These are phyloP conservation scores for Adenanthera pavonina DNA, from an alignment of 306 rosid species.

Conservation along the genomic window DNA sequence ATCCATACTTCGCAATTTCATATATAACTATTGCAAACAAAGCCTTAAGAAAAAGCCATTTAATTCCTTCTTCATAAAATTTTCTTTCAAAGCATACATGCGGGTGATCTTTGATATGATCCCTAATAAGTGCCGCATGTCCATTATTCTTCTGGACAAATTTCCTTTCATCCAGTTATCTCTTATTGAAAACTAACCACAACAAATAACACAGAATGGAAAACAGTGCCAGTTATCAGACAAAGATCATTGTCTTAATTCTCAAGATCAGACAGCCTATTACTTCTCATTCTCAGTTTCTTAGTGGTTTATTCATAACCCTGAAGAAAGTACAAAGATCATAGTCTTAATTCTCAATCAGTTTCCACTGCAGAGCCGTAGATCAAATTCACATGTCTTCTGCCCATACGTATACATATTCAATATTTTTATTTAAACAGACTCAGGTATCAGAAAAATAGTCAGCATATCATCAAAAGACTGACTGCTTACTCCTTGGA, in stretches of 20 bases:
- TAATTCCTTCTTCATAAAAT: neutral
- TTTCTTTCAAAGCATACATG: neutral
- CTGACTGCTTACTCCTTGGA: constrained; percentile 58
- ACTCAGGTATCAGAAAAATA: constrained; percentile 46
- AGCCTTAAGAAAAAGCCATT: neutral
- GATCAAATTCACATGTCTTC: constrained; percentile 38
- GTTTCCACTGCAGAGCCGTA: constrained; percentile 34
- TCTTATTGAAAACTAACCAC: neutral
- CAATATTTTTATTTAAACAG: constrained; percentile 46
- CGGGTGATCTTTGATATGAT: too few relatives aligned
- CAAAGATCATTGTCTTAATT: too few relatives aligned
- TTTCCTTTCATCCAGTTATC: neutral
- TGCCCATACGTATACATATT: constrained; percentile 43
- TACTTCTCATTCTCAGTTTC: neutral
- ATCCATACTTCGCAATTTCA: neutral
- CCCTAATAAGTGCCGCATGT: neutral
- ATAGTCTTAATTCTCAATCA: neutral
- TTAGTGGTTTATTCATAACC: constrained; percentile 12
- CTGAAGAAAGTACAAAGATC: constrained; percentile 4
- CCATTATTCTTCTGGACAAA: neutral
- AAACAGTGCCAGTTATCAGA: neutral
- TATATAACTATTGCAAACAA: too few relatives aligned
- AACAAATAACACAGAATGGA: neutral
- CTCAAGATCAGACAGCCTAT: neutral
- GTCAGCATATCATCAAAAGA: constrained; percentile 47